Evolutionary conservation across 148 eudicot genomes (phyloP).

Genomic region (Agrostemma githago): DNA sequence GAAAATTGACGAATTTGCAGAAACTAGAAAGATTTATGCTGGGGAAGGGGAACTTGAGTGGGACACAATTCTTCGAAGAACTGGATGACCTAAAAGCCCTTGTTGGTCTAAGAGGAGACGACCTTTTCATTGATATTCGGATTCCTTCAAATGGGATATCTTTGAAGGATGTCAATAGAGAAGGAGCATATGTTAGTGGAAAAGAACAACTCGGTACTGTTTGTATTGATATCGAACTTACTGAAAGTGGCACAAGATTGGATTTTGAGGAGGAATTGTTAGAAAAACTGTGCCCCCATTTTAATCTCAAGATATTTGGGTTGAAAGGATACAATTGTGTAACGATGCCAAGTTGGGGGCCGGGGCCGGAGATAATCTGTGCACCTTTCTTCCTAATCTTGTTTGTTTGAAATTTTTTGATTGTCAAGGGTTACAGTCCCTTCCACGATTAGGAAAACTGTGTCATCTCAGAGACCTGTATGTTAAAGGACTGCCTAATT

Average conservation of each 20-base stretch:
- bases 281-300: not conserved
- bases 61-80: not conserved
- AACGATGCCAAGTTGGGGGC: not conserved
- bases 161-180: not conserved
- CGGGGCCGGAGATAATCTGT: conserved; percentile 8
- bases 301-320: not conserved
- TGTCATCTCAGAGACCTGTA: not conserved
- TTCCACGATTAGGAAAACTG: conserved; percentile 18
- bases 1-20: not conserved
- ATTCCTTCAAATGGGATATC: not conserved
- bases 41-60: not conserved
- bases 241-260: too few species aligned
- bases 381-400: conserved; percentile 12
- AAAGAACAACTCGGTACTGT: not conserved
- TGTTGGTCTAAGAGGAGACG: not conserved
- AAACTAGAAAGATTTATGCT: not conserved
- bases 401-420: not conserved
- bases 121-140: not conserved
- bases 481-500: not conserved
- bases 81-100: not conserved
- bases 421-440: not conserved
- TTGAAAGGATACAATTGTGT: not conserved
- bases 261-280: not conserved
- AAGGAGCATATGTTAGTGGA: not conserved
- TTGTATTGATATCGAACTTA: too few species aligned